These are phyloP conservation scores for Cutaneotrichosporon daszewskae DNA, from an alignment of 1,284 basidiomycete species.

Conservation along the genomic window DNA sequence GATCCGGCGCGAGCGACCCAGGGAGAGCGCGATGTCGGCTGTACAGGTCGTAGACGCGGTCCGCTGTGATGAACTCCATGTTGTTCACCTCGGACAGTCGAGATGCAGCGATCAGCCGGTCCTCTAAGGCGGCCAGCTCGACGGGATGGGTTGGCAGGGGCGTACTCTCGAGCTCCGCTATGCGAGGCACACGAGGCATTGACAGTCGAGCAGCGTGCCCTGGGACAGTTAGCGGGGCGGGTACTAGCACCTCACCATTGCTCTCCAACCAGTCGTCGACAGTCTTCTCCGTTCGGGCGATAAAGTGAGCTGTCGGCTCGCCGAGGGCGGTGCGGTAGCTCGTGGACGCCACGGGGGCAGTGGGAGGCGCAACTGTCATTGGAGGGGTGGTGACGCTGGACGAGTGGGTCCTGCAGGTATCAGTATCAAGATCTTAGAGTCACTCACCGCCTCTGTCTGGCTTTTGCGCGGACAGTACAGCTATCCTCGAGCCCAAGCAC, in stretches of 20 bases:
- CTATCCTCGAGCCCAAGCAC: conserved; percentile 10
- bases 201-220: conserved; percentile 13
- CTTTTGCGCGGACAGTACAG: conserved; percentile 24
- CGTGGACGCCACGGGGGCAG: conserved; percentile 16
- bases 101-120: conserved; percentile 12
- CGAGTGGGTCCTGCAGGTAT: too few species aligned
- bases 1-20: conserved; percentile 21
- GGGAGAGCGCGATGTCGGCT: conserved; percentile 19
- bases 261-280: conserved; percentile 18
- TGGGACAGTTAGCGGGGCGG: conserved; percentile 7
- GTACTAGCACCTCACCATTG: conserved; percentile 15
- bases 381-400: too few species aligned
- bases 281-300: conserved; percentile 15
- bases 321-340: conserved; percentile 2
- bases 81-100: conserved; percentile 9
- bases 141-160: conserved; percentile 1
- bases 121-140: conserved; percentile 11
- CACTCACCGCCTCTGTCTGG: conserved; percentile 25
- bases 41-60: conserved; percentile 17
- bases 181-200: conserved; percentile 11
- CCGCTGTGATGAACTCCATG: conserved; percentile 12
- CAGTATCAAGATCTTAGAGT: too few species aligned
- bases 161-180: conserved; percentile 1
- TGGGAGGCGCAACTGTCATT: too few species aligned
- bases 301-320: conserved; percentile 14